Percentiles rank a stretch among this genome's conserved stretches.
Evolutionary conservation across 2,329 filamentous ascomycete genomes (phyloP).

Genomic region (Trichoderma endophyticum): DNA sequence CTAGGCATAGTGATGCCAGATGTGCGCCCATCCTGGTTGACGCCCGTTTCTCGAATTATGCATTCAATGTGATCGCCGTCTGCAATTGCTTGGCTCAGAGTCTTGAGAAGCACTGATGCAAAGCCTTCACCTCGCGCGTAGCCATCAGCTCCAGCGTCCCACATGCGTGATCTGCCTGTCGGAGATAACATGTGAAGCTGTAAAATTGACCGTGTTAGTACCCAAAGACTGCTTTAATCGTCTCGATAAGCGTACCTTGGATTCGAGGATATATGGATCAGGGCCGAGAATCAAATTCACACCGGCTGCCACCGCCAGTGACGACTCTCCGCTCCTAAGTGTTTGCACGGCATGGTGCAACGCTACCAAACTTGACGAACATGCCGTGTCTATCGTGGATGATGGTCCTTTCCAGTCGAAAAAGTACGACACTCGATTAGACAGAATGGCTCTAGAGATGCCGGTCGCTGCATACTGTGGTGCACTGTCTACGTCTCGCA

Average conservation of each 20-base stretch:
- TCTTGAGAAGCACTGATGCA: background rate
- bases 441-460: background rate
- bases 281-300: background rate
- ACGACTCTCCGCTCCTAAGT: background rate
- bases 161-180: constrained; percentile 33
- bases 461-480: background rate
- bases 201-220: background rate
- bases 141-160: constrained; percentile 5
- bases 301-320: background rate
- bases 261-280: background rate
- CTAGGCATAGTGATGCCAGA: background rate
- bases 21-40: background rate
- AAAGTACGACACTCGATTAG: background rate
- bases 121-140: constrained; percentile 6
- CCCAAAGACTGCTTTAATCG: background rate
- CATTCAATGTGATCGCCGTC: background rate
- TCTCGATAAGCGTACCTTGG: background rate
- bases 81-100: background rate
- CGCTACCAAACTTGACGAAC: background rate
- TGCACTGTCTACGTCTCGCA: background rate
- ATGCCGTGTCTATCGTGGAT: background rate
- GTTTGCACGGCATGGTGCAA: background rate
- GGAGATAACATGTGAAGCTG: constrained; percentile 33
- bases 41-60: background rate
- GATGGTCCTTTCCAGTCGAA: background rate